Conservation (phyloP, 768 basidiomycete genomes). For the Boletus sp. region DNA sequence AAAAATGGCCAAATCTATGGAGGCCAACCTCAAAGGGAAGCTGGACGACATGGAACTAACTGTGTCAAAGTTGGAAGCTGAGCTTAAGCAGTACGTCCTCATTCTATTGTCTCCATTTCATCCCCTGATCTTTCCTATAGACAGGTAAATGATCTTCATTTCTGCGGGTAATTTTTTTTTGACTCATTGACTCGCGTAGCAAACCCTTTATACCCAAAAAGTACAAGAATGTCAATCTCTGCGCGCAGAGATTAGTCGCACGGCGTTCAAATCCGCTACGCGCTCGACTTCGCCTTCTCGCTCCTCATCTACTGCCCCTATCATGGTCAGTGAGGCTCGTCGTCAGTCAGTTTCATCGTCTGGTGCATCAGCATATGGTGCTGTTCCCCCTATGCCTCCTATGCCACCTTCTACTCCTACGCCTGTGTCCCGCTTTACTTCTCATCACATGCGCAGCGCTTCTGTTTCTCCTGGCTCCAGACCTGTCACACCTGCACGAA, state of each 20-base stretch:
- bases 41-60: constrained; percentile 62
- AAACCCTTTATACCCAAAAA: constrained; percentile 61
- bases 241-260: constrained; percentile 61
- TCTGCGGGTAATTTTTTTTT: constrained; percentile 4
- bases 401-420: constrained; percentile 45
- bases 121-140: constrained; percentile 36
- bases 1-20: constrained; percentile 61
- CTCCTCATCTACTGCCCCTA: constrained; percentile 29
- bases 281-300: constrained; percentile 25
- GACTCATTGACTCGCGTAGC: constrained; percentile 38
- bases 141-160: constrained; percentile 49
- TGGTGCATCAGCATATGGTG: constrained; percentile 35
- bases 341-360: constrained; percentile 34
- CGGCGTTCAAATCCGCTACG: constrained; percentile 35
- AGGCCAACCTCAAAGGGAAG: constrained; percentile 60
- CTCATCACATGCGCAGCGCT: constrained; percentile 55
- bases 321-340: constrained; percentile 20
- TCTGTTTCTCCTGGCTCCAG: constrained; percentile 42
- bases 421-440: constrained; percentile 50
- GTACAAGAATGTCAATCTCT: constrained; percentile 69
- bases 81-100: constrained; percentile 64
- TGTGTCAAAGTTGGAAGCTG: constrained; percentile 61
- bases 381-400: constrained; percentile 33
- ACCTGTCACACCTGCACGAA: constrained; percentile 35
- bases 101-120: constrained; percentile 7